Conservation (phyloP, 768 basidiomycete genomes). For the Trametes sanguinea region DNA sequence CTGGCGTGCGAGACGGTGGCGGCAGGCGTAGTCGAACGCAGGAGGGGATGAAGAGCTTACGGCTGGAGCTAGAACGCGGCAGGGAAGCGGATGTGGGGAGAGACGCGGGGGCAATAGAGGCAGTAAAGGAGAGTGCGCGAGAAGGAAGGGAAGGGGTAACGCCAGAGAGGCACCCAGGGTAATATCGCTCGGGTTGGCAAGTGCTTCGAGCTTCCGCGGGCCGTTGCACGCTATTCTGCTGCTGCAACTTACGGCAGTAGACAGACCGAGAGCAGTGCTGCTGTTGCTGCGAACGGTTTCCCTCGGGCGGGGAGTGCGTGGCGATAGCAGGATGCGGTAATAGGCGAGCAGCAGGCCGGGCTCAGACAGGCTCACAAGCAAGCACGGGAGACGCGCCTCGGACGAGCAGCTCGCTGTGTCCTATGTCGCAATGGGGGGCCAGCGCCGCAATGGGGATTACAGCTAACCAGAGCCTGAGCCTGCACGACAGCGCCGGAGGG, state of each 20-base stretch:
- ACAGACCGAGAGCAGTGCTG: conserved; percentile 14
- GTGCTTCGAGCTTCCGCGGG: conserved; percentile 32
- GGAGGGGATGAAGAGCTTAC: not conserved
- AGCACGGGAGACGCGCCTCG: conserved; percentile 6
- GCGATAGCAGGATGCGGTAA: not conserved
- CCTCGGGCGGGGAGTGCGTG: conserved; percentile 1
- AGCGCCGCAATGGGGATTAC: not conserved
- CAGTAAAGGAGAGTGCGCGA: conserved; percentile 30
- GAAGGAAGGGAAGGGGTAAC: conserved; percentile 31
- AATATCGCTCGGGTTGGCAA: conserved; percentile 24
- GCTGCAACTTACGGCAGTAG: conserved; percentile 25
- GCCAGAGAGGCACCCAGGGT: conserved; percentile 28
- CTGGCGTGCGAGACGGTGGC: conserved; percentile 4
- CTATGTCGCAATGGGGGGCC: conserved; percentile 2
- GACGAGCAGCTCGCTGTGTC: conserved; percentile 16
- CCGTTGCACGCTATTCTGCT: conserved; percentile 22
- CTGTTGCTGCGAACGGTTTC: conserved; percentile 5
- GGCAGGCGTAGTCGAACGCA: conserved; percentile 18
- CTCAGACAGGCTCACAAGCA: not conserved
- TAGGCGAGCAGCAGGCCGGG: not conserved
- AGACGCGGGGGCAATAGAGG: conserved; percentile 23
- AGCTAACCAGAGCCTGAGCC: not conserved
- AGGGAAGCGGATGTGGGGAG: conserved; percentile 23
- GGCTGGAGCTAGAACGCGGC: conserved; percentile 12
- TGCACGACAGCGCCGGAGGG: conserved; percentile 7